These are phyloP conservation scores for Trametes sanguinea DNA, from an alignment of 768 basidiomycete genomes.

Conservation along the genomic window DNA sequence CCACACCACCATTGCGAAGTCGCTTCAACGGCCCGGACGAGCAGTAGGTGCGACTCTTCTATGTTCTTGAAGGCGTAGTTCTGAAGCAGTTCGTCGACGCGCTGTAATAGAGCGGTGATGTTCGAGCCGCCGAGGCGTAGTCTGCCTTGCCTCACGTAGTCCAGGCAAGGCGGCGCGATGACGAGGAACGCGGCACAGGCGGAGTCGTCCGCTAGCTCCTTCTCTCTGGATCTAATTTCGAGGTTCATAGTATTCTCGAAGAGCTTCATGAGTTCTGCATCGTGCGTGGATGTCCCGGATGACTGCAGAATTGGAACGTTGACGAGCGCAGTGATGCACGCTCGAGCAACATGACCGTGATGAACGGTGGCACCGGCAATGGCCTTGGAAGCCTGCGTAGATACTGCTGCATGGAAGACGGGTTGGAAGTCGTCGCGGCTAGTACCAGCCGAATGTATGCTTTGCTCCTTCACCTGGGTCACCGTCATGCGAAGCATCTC, in stretches of 20 bases:
- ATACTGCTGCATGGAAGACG: conserved; percentile 30
- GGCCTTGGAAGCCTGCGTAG: not conserved
- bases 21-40: conserved; percentile 62
- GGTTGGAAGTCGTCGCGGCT: conserved; percentile 62
- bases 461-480: conserved; percentile 29
- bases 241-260: conserved; percentile 29
- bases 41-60: conserved; percentile 53
- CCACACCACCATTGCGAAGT: conserved; percentile 63
- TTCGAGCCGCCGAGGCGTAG: conserved; percentile 54
- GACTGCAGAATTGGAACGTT: conserved; percentile 66
- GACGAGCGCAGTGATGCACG: conserved; percentile 63
- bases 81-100: conserved; percentile 52
- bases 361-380: not conserved
- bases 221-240: too few relatives aligned
- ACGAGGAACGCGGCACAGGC: conserved; percentile 58
- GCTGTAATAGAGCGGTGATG: conserved; percentile 54
- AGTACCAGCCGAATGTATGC: conserved; percentile 36
- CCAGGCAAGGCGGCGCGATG: conserved; percentile 57
- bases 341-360: conserved; percentile 42
- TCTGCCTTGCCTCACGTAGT: conserved; percentile 53
- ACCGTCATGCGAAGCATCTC: conserved; percentile 44
- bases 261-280: conserved; percentile 59
- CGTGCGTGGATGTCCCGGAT: conserved; percentile 59
- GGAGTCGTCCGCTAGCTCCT: conserved; percentile 33
- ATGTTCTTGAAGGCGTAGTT: conserved; percentile 58